Percentiles rank a stretch among this genome's conserved stretches.
phyloP scores from a whole-genome alignment of 2,329 filamentous ascomycete species.

The Penicillium brevicompactum region DNA sequence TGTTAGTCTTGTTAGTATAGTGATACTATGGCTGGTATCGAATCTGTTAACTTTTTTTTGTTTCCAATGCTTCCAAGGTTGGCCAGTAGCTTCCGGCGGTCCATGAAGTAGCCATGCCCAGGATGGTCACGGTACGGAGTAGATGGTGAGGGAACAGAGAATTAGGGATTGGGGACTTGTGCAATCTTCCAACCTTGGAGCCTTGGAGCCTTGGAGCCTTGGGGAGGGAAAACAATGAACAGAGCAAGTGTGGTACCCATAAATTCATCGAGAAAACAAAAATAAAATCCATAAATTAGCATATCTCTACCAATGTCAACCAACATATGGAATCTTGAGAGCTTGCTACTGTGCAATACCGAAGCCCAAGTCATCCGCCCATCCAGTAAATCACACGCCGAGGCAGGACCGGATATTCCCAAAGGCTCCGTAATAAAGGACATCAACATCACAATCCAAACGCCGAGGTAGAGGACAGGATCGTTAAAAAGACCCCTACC shows the following conservation, averaged over 20 bases:
- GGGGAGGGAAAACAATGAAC: slow-evolving; percentile 4
- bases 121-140: too few species aligned
- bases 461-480: slow-evolving; percentile 33
- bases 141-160: too few species aligned
- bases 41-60: too few species aligned
- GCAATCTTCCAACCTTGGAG: not conserved
- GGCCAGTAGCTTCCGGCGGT: too few species aligned
- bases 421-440: slow-evolving; percentile 6
- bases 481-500: slow-evolving; percentile 32
- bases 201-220: slow-evolving; percentile 26
- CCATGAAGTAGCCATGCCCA: too few species aligned
- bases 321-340: slow-evolving; percentile 1
- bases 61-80: too few species aligned
- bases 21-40: too few species aligned
- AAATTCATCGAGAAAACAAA: slow-evolving; percentile 12
- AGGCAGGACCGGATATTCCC: slow-evolving; percentile 9
- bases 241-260: slow-evolving; percentile 17
- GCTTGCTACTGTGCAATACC: slow-evolving; percentile 19
- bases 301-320: not conserved
- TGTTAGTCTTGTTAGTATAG: too few species aligned
- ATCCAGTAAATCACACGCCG: slow-evolving; percentile 23
- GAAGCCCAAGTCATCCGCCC: slow-evolving; percentile 14
- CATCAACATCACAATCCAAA: slow-evolving; percentile 21
- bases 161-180: not conserved
- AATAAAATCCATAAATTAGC: not conserved